These are phyloP conservation scores for Hypoxylon sp. DNA, from an alignment of 2,329 filamentous ascomycete species.

Conservation along the genomic window DNA sequence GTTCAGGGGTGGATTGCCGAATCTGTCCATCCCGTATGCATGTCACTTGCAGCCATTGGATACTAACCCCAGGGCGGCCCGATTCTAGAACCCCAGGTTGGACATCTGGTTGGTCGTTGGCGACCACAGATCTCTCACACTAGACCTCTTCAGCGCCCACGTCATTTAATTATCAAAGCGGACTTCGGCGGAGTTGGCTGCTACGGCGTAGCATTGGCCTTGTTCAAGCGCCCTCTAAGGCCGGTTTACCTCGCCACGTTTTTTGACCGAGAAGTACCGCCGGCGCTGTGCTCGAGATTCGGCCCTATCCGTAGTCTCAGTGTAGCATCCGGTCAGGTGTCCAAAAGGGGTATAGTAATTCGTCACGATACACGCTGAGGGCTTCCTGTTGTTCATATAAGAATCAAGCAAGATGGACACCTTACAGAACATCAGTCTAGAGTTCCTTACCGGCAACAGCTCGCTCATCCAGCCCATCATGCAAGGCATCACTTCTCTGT, in stretches of 20 bases:
- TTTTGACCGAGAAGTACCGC: slow-evolving; percentile 36
- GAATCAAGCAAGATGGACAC: slow-evolving; percentile 45
- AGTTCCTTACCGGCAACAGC: slow-evolving; percentile 42
- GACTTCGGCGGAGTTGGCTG: slow-evolving; percentile 25
- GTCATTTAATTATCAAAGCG: slow-evolving; percentile 28
- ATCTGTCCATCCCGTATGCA: slow-evolving; percentile 43
- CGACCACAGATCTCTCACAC: slow-evolving; percentile 12
- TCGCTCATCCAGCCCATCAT: slow-evolving; percentile 57
- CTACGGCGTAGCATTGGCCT: slow-evolving; percentile 25
- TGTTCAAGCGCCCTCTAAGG: slow-evolving; percentile 25
- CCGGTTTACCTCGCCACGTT: slow-evolving; percentile 13
- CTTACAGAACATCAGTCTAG: slow-evolving; percentile 34
- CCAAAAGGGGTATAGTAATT: slow-evolving; percentile 35
- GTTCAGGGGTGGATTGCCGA: slow-evolving; percentile 44
- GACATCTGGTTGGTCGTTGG: slow-evolving; percentile 28
- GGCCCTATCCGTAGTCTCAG: slow-evolving; percentile 38
- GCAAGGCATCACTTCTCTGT: slow-evolving; percentile 62
- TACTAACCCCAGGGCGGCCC: slow-evolving; percentile 39
- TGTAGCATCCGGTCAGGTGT: slow-evolving; percentile 32
- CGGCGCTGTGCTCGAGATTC: slow-evolving; percentile 35
- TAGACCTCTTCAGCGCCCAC: slow-evolving; percentile 22
- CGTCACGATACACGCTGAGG: slow-evolving; percentile 34
- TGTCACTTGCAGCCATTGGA: slow-evolving; percentile 24
- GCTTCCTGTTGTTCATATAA: slow-evolving; percentile 28
- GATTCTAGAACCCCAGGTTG: slow-evolving; percentile 38